These are phyloP conservation scores for Prunus dulcis DNA, from an alignment of 306 rosid species.

Conservation along the genomic window DNA sequence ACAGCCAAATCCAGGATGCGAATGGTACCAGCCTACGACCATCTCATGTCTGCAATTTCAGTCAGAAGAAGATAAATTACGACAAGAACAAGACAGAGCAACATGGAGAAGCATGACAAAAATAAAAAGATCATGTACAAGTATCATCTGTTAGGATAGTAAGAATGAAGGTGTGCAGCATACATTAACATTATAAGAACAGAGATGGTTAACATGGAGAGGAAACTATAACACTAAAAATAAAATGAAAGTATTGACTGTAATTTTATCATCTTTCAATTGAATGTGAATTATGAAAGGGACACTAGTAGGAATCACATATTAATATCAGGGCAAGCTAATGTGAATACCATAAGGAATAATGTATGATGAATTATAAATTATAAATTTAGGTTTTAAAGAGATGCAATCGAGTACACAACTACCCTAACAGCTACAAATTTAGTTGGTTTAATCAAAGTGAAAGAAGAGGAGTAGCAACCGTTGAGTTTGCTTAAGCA, in stretches of 20 bases:
- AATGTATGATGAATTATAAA: background rate
- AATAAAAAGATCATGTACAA: background rate
- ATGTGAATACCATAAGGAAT: background rate
- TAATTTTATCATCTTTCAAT: too few relatives aligned
- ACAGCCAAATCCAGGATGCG: constrained; percentile 98
- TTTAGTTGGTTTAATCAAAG: background rate
- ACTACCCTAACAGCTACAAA: background rate
- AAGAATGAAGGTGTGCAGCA: background rate
- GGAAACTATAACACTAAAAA: too few relatives aligned
- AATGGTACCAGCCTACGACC: constrained; percentile 99
- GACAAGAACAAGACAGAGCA: background rate
- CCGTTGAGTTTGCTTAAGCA: constrained; percentile 96
- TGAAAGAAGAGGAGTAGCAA: constrained; percentile 7
- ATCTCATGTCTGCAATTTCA: constrained; percentile 74
- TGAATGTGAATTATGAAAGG: too few relatives aligned
- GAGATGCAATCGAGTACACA: too few relatives aligned
- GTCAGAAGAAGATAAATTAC: background rate
- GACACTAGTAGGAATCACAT: too few relatives aligned
- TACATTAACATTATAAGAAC: too few relatives aligned
- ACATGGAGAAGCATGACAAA: background rate
- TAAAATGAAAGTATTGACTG: too few relatives aligned
- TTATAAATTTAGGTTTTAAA: background rate
- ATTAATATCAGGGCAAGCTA: too few relatives aligned
- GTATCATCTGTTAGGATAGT: background rate
- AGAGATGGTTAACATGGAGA: background rate